phyloP scores from a whole-genome alignment of 1,139 yeast species.

The Schizosaccharomyces versatilis region DNA sequence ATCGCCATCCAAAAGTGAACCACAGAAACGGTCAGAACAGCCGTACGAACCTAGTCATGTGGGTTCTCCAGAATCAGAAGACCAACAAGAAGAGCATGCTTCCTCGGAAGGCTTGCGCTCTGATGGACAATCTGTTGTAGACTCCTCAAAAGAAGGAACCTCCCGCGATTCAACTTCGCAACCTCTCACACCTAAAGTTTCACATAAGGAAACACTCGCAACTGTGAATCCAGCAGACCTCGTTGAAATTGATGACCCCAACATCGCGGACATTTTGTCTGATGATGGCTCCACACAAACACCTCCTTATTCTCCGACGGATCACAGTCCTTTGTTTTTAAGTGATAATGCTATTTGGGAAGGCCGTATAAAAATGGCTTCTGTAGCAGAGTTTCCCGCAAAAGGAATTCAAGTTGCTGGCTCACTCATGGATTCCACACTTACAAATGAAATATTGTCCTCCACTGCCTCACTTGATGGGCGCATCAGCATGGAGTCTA shows the following conservation, averaged over 20 bases:
- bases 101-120: background rate
- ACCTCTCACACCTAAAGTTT: too few relatives aligned
- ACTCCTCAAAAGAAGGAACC: background rate
- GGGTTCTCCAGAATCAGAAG: too few relatives aligned
- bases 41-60: too few relatives aligned
- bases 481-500: background rate
- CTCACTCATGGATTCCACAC: background rate
- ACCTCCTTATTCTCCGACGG: slow-evolving; percentile 1
- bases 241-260: background rate
- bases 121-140: background rate
- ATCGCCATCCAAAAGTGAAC: too few relatives aligned
- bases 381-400: background rate
- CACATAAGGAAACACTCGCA: background rate
- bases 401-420: background rate
- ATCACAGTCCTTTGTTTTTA: background rate
- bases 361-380: background rate
- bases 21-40: too few relatives aligned
- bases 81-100: too few relatives aligned
- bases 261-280: background rate
- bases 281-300: background rate
- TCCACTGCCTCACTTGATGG: background rate
- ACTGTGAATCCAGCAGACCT: background rate
- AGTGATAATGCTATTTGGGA: background rate
- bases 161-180: too few relatives aligned
- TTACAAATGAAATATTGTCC: background rate